Evolutionary conservation across 257 asterid species (phyloP), one percentile per base, ranked within the genome.

Genomic region (Schizonepeta tenuifolia): DNA sequence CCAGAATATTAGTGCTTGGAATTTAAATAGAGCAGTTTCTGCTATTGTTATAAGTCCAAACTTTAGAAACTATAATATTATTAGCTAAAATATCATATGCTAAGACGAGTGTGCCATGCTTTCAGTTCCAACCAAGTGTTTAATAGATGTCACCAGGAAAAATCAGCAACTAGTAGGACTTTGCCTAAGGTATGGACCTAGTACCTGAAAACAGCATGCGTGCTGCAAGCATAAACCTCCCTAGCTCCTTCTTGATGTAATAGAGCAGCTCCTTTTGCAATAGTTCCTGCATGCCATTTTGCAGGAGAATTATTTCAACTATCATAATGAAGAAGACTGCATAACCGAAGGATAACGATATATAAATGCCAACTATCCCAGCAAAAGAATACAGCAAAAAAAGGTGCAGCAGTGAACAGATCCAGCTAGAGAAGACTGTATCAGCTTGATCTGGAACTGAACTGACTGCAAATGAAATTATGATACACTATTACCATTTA

Each of bases 181-280:
- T 12, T 43, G n/a, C 7, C 15, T 18, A n/a, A 59, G 41, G 68
- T 53, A 71, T 69, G 71, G 69, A 74, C 40, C 24, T 47, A 65
- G 59, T 82, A 92, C 97, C 98, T 93, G 86, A 90, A 93, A 70
- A 93, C 97, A 28, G 97, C 98, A 75, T 90, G 98, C 17, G 98
- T 93, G 82, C 89, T 82, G 89, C 98, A 93, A 53, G 97, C 97
- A 80, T 88, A 88, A 69, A 93, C 98, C 84, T 93, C 98, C 85
- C 97, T 87, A 51, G 98, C 98, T 60, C 98, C 98, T 79, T 90
- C 98, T 82, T 90, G 93, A 83, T 93, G 98, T 51, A 93, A 81
- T 44, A 90, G 78, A 51, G 92, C 96, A 53, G 98, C 98, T 63
- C 98, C 98, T 83, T 93, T 90, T 50, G 96, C 78, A 81, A 93